Conservation (phyloP, 768 basidiomycete species). For the Cantharellus anzutake region DNA sequence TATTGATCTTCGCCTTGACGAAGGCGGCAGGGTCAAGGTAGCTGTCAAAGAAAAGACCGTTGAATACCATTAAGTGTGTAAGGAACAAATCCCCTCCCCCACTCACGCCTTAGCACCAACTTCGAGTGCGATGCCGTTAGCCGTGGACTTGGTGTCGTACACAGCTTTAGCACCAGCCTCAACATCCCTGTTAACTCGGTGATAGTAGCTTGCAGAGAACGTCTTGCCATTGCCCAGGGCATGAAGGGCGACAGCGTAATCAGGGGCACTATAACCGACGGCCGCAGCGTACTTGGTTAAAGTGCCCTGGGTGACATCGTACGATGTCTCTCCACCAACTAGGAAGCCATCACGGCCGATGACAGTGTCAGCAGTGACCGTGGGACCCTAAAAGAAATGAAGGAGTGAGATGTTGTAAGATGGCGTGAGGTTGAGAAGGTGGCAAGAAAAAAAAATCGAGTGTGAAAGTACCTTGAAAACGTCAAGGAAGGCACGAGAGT, state of each 20-base stretch:
- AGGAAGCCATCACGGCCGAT: constrained; percentile 95
- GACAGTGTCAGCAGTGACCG: constrained; percentile 91
- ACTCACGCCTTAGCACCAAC: constrained; percentile 89
- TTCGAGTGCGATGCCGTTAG: constrained; percentile 73
- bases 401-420: neutral
- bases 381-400: constrained; percentile 53
- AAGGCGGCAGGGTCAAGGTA: constrained; percentile 79
- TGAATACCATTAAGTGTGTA: constrained; percentile 1
- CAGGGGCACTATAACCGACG: constrained; percentile 86
- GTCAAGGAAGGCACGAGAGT: constrained; percentile 80
- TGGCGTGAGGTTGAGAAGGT: neutral
- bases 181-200: constrained; percentile 78
- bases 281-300: constrained; percentile 86
- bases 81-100: neutral
- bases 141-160: constrained; percentile 84
- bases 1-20: constrained; percentile 99
- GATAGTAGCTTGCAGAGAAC: constrained; percentile 95
- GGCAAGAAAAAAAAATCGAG: neutral
- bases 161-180: constrained; percentile 94
- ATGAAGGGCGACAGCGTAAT: constrained; percentile 88
- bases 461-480: constrained; percentile 62
- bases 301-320: constrained; percentile 88
- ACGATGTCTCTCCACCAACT: constrained; percentile 85
- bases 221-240: constrained; percentile 86
- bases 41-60: constrained; percentile 17